phyloP scores from a whole-genome alignment of 2,329 filamentous ascomycete species.

The Domatiomyces catenatus region DNA sequence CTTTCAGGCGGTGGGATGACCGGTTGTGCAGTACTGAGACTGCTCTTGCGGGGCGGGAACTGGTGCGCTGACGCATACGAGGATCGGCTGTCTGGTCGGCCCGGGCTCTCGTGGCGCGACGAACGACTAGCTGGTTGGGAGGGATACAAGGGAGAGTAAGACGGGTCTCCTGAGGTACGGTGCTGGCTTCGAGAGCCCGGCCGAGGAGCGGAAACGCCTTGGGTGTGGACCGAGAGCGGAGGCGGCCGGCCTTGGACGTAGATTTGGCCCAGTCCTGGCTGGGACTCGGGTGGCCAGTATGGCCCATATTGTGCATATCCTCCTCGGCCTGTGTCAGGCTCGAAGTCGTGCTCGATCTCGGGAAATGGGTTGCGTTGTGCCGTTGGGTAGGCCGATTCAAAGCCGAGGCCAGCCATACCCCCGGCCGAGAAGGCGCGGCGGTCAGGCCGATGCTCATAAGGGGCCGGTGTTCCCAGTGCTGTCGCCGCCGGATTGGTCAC shows the following conservation, averaged over 20 bases:
- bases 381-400: conserved; percentile 13
- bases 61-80: conserved; percentile 19
- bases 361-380: conserved; percentile 11
- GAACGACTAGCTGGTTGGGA: conserved; percentile 7
- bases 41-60: conserved; percentile 49
- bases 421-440: conserved; percentile 14
- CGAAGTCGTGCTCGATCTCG: conserved; percentile 12
- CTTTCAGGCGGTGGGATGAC: conserved; percentile 1
- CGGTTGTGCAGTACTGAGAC: conserved; percentile 33
- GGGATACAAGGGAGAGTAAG: conserved; percentile 8
- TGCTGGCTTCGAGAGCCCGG: conserved; percentile 14
- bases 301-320: too few species aligned
- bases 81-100: conserved; percentile 15
- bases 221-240: conserved; percentile 11
- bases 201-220: conserved; percentile 13
- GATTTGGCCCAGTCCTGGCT: neutral
- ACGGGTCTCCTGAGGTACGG: conserved; percentile 7
- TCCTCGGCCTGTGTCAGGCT: neutral
- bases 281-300: too few species aligned
- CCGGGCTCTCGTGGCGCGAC: conserved; percentile 10
- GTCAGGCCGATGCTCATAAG: conserved; percentile 16
- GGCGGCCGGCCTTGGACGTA: conserved; percentile 6
- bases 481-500: conserved; percentile 27
- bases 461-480: conserved; percentile 6
- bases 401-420: conserved; percentile 1